These are phyloP conservation scores for Aspergillus sp. DNA, from an alignment of 2,329 filamentous ascomycete genomes.

Conservation along the genomic window DNA sequence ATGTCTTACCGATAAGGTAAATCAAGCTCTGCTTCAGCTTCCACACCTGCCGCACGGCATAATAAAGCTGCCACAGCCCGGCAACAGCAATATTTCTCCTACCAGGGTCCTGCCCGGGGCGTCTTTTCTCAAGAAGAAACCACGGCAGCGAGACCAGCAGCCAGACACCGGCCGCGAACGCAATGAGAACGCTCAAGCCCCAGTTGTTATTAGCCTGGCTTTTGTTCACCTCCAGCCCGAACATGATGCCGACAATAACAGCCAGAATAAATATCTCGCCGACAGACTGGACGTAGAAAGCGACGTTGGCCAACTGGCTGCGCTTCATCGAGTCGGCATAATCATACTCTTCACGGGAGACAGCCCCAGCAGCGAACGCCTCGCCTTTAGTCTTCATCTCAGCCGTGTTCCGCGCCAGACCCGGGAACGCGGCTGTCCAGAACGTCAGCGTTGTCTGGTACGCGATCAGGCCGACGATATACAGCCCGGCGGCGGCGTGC, in stretches of 20 bases:
- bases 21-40: conserved; percentile 56
- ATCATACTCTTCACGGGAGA: conserved; percentile 53
- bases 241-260: conserved; percentile 57
- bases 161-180: conserved; percentile 57
- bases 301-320: conserved; percentile 53
- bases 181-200: conserved; percentile 56
- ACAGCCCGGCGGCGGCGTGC: conserved; percentile 52
- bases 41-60: conserved; percentile 53
- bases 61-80: conserved; percentile 53
- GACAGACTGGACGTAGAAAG: conserved; percentile 55
- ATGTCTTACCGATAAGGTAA: conserved; percentile 50
- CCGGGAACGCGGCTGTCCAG: conserved; percentile 57
- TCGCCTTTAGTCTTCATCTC: conserved; percentile 43
- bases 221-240: conserved; percentile 50
- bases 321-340: conserved; percentile 53
- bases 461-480: conserved; percentile 57
- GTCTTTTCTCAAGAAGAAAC: conserved; percentile 56
- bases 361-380: conserved; percentile 42
- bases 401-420: conserved; percentile 46
- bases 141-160: conserved; percentile 55
- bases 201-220: conserved; percentile 55
- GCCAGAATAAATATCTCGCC: conserved; percentile 55
- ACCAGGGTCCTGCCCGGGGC: conserved; percentile 48
- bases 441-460: conserved; percentile 61
- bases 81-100: conserved; percentile 44